Base-by-base conservation (phyloP, 2,329 filamentous ascomycete species). In the Talaromyces sp. region DNA sequence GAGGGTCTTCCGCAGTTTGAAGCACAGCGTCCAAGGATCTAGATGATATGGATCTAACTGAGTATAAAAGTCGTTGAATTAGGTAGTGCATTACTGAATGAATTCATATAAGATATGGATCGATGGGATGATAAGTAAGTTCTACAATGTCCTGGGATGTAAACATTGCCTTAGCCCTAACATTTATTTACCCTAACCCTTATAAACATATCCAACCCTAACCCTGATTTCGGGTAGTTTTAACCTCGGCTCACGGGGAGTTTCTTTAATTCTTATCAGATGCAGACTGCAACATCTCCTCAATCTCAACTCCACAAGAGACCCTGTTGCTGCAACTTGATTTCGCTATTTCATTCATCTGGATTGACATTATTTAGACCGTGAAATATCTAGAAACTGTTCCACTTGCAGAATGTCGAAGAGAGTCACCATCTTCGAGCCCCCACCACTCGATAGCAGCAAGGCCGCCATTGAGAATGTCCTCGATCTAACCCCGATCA, bases 381-480 rank as follows among this genome's bases (percentile, higher is more conserved):
- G 2, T 21, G 3, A n/a, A 45, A 17, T 25, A 10, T 17, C 17
- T 31, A 28, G 3, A 5, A 46, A 4, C 2, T 3, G 3, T 15
- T 31, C 6, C 7, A 2, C 7, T 3, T 1, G 4, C 48, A 51
- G 1, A 13, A 51, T 51, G 48, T 51, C 61, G 22, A 69, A 69
- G 55, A 70, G 70, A 48, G 65, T 77, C 31, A 91, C 88, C 0
- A 81, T 95, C 56, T 84, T 96, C 63, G 83, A 85, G 67, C 87
- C 90, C 53, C 91, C 89, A 63, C 85, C 88, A 53, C 74, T 85
- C 33, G 86, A 96, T 69, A 77, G 84, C 46, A 81, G 81, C 68
- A 89, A 89, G 73, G 86, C 91, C 25, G 81, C 85, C 13, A 95
- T 97, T 62, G 93, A 97, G 77, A 93, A 95, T 74, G 87, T 89